These are phyloP conservation scores for Mortierella alpina DNA, from an alignment of 192 early-diverging fungal genomes.

Conservation along the genomic window DNA sequence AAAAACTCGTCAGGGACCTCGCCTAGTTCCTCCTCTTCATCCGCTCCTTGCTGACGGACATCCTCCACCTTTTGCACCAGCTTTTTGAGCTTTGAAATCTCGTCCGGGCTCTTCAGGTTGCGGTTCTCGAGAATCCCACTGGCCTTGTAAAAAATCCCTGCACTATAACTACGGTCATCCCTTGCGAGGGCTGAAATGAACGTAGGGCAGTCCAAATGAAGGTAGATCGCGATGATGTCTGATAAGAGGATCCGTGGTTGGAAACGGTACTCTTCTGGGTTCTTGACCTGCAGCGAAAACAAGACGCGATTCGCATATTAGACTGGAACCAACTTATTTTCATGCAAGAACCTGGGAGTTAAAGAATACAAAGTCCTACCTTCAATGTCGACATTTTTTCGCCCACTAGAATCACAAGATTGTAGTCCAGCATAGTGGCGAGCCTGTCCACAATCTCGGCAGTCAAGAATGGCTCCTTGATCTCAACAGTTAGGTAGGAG, in stretches of 20 bases:
- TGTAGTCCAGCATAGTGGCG: slow-evolving; percentile 98
- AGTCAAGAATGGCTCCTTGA: slow-evolving; percentile 87
- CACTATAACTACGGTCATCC: slow-evolving; percentile 87
- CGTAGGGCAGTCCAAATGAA: slow-evolving; percentile 69
- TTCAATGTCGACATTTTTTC: slow-evolving; percentile 91
- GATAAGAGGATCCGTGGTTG: slow-evolving; percentile 84
- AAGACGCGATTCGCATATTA: neutral
- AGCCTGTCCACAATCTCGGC: slow-evolving; percentile 91
- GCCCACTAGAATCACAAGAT: slow-evolving; percentile 88
- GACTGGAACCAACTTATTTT: neutral
- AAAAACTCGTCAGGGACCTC: slow-evolving; percentile 92
- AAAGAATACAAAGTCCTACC: slow-evolving; percentile 52
- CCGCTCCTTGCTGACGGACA: slow-evolving; percentile 66
- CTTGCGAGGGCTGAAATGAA: slow-evolving; percentile 87
- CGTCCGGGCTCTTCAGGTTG: slow-evolving; percentile 72
- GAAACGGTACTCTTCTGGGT: slow-evolving; percentile 91
- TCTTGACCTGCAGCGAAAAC: slow-evolving; percentile 67
- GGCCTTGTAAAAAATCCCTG: slow-evolving; percentile 84
- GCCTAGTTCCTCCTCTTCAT: slow-evolving; percentile 83
- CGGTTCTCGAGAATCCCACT: slow-evolving; percentile 71
- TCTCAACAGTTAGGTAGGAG: slow-evolving; percentile 80
- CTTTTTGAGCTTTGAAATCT: slow-evolving; percentile 66
- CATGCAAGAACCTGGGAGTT: neutral
- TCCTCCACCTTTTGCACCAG: slow-evolving; percentile 84
- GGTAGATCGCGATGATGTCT: slow-evolving; percentile 86